phyloP scores from a whole-genome alignment of 2,329 filamentous ascomycete species.

The Pseudogymnoascus sp. region DNA sequence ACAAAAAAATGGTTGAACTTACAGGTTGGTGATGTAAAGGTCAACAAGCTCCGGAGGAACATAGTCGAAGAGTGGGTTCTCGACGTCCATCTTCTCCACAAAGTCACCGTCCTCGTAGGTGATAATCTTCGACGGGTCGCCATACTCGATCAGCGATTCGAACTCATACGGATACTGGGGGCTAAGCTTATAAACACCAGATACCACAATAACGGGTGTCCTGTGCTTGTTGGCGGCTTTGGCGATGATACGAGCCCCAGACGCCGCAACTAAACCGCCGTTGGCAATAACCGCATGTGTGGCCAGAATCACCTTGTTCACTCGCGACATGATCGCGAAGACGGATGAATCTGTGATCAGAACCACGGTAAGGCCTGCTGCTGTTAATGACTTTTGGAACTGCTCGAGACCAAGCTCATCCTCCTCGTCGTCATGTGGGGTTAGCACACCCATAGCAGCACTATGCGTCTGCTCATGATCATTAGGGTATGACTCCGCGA shows the following conservation, averaged over 20 bases:
- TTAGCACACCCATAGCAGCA: slow-evolving; percentile 50
- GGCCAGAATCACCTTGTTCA: slow-evolving; percentile 90
- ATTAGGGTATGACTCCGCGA: slow-evolving; percentile 68
- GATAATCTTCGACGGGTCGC: slow-evolving; percentile 69
- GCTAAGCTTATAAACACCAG: slow-evolving; percentile 88
- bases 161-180: slow-evolving; percentile 82
- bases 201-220: slow-evolving; percentile 80
- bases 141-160: slow-evolving; percentile 78
- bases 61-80: slow-evolving; percentile 75
- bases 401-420: slow-evolving; percentile 36
- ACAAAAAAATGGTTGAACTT: slow-evolving; percentile 34
- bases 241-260: slow-evolving; percentile 77
- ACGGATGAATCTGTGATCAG: slow-evolving; percentile 77
- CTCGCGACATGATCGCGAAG: slow-evolving; percentile 88
- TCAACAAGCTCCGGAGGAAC: slow-evolving; percentile 69
- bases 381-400: slow-evolving; percentile 70
- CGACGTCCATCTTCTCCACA: slow-evolving; percentile 69
- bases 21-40: slow-evolving; percentile 81
- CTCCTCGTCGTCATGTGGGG: slow-evolving; percentile 26
- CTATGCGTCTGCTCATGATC: slow-evolving; percentile 58
- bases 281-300: slow-evolving; percentile 84
- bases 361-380: slow-evolving; percentile 74
- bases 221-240: slow-evolving; percentile 75
- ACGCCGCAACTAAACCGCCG: slow-evolving; percentile 75
- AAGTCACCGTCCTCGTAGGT: slow-evolving; percentile 72